Evolutionary conservation across 495 filamentous ascomycete species (phyloP).

Genomic region (Penicillium steckii): DNA sequence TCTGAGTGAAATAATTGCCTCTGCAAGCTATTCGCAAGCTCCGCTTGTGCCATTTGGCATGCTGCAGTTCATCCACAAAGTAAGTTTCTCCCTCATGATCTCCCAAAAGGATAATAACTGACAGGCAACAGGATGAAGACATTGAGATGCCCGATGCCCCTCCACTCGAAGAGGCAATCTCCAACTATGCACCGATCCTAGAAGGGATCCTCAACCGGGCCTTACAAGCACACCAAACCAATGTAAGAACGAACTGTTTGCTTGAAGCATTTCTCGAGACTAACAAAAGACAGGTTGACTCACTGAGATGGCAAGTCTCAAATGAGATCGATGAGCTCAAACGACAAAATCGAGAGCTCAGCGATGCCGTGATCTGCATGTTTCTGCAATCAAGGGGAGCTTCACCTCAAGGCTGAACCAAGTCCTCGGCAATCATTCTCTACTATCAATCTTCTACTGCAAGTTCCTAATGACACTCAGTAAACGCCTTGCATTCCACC

Average conservation of each 20-base stretch:
- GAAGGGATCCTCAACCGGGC: background rate
- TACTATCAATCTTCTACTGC: background rate
- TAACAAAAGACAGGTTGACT: background rate
- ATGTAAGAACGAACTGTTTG: background rate
- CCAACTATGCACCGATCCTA: background rate
- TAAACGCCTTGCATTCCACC: background rate
- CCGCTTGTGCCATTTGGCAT: background rate
- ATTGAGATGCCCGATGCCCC: background rate
- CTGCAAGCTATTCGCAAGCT: too few species aligned
- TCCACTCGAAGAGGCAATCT: background rate
- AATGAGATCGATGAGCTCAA: background rate
- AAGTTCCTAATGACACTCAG: background rate
- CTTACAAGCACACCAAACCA: background rate
- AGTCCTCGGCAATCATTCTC: background rate
- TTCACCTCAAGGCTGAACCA: background rate
- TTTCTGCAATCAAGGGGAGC: background rate
- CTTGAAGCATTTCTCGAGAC: background rate
- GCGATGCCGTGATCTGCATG: background rate
- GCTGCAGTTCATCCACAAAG: too few species aligned
- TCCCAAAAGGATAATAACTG: background rate
- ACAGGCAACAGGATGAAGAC: background rate
- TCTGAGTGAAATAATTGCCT: too few species aligned
- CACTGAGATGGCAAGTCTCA: background rate
- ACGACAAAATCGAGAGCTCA: background rate
- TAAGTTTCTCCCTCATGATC: background rate